Base-by-base conservation (phyloP, 2,329 filamentous ascomycete genomes). In the Botrytis deweyae region DNA sequence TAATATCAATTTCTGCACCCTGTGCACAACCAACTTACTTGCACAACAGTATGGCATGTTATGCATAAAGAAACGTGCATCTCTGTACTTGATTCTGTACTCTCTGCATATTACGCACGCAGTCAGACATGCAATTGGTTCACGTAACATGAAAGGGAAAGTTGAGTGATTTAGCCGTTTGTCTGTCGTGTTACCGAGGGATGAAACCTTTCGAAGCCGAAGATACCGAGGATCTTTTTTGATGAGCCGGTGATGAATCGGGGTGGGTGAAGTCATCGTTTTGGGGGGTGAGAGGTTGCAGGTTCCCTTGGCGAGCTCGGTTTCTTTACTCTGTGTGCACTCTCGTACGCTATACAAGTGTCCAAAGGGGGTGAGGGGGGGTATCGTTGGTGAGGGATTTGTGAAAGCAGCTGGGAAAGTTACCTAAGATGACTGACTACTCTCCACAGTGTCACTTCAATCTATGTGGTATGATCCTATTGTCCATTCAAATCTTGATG, bases 71-170 rank as follows among this genome's bases (percentile, higher is more conserved):
- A 40, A 55, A 55, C 46, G 46, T 55, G 65, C 46, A 55, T 68
- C 46, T 63, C 49, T 66, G 29, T 66, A 18, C 64, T 66, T 66
- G 64, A 52, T 66, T 66, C 64, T 49, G 64, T 66, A 36, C 64
- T 36, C 33, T 55, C 29, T 55, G 65, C 65, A 55, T 68, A 68
- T 40, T 18, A 40, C 65, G 65, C 65, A 67, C 46, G 64, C 65
- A 29, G 33, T 40, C 65, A 55, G 46, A 55, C 36, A 40, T n/a
- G 64, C 64, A 46, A 46, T 25, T 49, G 46, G 46, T 67, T 55
- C 64, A 55, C 46, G 46, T 52, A 67, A 40, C 46, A 64, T 64
- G 36, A 64, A 63, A 64, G n/a, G 38, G n/a, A 40, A 42, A 29
- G 38, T 18, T 42, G 61, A 29, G 16, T 29, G 61, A 64, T 64